Conservation (phyloP, 2,329 filamentous ascomycete species). For the Talaromyces islandicus region DNA sequence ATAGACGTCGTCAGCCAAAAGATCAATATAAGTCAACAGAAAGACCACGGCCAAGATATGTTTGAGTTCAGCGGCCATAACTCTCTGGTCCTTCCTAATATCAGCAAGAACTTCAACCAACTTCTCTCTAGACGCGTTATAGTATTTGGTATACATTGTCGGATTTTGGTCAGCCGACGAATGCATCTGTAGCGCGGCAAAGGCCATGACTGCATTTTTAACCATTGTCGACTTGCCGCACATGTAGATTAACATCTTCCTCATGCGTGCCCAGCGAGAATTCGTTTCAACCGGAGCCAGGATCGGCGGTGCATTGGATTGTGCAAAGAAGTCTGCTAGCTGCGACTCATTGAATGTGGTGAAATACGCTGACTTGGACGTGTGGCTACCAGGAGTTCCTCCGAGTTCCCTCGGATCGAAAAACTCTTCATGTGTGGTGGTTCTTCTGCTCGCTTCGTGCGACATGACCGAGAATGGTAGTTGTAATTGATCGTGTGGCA, state of each 20-base stretch:
- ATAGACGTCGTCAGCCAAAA: slow-evolving; percentile 38
- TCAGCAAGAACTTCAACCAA: slow-evolving; percentile 11
- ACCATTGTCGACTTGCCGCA: slow-evolving; percentile 44
- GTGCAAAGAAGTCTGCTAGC: slow-evolving; percentile 3
- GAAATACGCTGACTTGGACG: neutral
- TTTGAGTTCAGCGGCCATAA: slow-evolving; percentile 22
- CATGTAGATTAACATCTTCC: slow-evolving; percentile 45
- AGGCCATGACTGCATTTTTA: slow-evolving; percentile 45
- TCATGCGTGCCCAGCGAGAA: slow-evolving; percentile 47
- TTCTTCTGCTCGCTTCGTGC: neutral
- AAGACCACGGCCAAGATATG: slow-evolving; percentile 48
- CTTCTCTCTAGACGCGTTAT: slow-evolving; percentile 23
- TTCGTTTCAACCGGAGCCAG: slow-evolving; percentile 49
- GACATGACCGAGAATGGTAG: neutral
- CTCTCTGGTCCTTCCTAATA: slow-evolving; percentile 1
- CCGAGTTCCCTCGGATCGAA: neutral
- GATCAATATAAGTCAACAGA: slow-evolving; percentile 51
- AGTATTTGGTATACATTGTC: slow-evolving; percentile 16
- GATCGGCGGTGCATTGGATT: slow-evolving; percentile 6
- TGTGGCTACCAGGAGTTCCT: neutral
- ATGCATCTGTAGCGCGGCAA: slow-evolving; percentile 42
- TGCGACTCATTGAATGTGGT: slow-evolving; percentile 1
- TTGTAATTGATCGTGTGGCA: slow-evolving; percentile 1
- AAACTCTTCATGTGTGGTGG: neutral
- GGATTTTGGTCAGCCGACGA: slow-evolving; percentile 16